Conservation (phyloP, 2,329 filamentous ascomycete species). For the Talaromyces sp. region DNA sequence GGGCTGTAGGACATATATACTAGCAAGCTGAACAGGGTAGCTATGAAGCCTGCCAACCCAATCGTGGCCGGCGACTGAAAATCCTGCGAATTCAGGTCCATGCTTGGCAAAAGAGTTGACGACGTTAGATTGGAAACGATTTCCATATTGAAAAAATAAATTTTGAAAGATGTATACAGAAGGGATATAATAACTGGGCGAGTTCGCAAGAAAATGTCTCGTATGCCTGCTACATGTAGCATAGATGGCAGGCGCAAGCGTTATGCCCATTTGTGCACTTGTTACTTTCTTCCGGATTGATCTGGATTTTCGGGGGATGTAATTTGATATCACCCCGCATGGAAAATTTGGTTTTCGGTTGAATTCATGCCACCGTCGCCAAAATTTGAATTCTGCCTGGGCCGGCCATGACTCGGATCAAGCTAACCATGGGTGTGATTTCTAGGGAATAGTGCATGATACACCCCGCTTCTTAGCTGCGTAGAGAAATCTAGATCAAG, state of each 20-base stretch:
- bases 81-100: background rate
- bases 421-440: background rate
- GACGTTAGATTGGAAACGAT: background rate
- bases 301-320: background rate
- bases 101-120: background rate
- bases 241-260: background rate
- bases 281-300: background rate
- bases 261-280: background rate
- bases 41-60: background rate
- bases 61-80: background rate
- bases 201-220: background rate
- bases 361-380: background rate
- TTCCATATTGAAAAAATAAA: background rate
- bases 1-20: conserved; percentile 2
- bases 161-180: background rate
- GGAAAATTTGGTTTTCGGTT: background rate
- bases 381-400: background rate
- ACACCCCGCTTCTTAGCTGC: background rate
- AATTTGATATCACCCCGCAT: background rate
- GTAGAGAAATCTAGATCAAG: background rate
- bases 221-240: background rate
- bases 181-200: background rate
- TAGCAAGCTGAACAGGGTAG: background rate
- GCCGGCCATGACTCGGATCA: background rate
- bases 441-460: background rate